Percentiles rank a stretch among this genome's conserved stretches.
Conservation (phyloP, 441 rosid genomes). For the Gossypium lobatum region DNA sequence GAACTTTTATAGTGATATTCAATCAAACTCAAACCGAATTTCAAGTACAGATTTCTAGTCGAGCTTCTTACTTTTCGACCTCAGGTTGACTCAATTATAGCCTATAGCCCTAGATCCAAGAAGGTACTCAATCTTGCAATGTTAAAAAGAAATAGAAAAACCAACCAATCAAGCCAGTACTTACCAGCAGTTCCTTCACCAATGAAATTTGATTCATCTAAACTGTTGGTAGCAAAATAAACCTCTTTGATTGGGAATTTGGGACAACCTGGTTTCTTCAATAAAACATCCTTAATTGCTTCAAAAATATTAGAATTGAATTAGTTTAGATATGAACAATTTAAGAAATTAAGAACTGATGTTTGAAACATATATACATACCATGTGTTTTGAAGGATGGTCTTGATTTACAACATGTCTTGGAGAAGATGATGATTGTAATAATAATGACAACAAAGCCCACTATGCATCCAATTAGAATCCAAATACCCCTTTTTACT, state of each 20-base stretch:
- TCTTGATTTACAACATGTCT: slow-evolving; percentile 7
- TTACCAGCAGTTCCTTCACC: slow-evolving; percentile 60
- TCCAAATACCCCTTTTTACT: slow-evolving; percentile 33
- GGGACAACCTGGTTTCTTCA: slow-evolving; percentile 26
- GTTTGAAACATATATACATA: neutral
- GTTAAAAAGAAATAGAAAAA: too few species aligned
- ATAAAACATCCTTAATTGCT: slow-evolving; percentile 26
- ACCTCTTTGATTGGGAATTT: slow-evolving; percentile 34
- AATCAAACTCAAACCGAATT: too few species aligned
- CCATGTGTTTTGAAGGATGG: slow-evolving; percentile 15
- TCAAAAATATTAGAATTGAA: neutral
- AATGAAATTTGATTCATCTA: slow-evolving; percentile 35
- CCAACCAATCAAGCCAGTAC: neutral
- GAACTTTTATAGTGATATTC: too few species aligned
- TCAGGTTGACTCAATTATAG: too few species aligned
- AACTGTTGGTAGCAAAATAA: slow-evolving; percentile 35
- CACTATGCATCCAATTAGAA: slow-evolving; percentile 22
- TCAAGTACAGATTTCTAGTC: too few species aligned
- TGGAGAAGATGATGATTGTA: slow-evolving; percentile 3
- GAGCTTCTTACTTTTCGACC: too few species aligned
- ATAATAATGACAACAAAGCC: slow-evolving; percentile 16
- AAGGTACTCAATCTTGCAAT: too few species aligned
- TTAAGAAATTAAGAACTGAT: neutral
- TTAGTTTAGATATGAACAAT: neutral
- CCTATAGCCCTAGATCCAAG: too few species aligned